These are phyloP conservation scores for Amanita exitialis DNA, from an alignment of 768 basidiomycete species.

Conservation along the genomic window DNA sequence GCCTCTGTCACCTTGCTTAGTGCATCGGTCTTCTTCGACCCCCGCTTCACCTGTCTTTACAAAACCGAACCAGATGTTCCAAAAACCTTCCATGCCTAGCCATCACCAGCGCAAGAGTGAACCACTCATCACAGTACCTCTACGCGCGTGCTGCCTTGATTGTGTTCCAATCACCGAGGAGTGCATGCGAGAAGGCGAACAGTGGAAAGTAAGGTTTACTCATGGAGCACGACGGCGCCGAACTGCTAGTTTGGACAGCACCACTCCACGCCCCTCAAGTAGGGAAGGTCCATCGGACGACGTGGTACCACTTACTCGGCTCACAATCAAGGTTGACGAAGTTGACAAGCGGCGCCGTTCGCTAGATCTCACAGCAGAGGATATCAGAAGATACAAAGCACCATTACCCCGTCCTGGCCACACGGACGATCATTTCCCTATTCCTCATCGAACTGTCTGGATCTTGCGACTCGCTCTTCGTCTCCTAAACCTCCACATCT, in stretches of 20 bases:
- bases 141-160: conserved; percentile 61
- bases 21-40: conserved; percentile 29
- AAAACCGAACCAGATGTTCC: conserved; percentile 8
- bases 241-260: conserved; percentile 29
- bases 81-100: conserved; percentile 24
- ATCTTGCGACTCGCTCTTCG: not conserved
- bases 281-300: not conserved
- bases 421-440: conserved; percentile 4
- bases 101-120: conserved; percentile 23
- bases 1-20: conserved; percentile 45
- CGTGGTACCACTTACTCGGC: not conserved
- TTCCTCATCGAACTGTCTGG: not conserved
- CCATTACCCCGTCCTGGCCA: conserved; percentile 7
- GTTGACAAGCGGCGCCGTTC: conserved; percentile 48
- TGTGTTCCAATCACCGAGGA: conserved; percentile 54
- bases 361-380: conserved; percentile 21
- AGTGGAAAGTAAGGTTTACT: conserved; percentile 57
- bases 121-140: conserved; percentile 44
- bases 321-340: conserved; percentile 49
- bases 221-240: conserved; percentile 52
- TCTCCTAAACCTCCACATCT: not conserved
- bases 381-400: conserved; percentile 7
- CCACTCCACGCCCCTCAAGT: conserved; percentile 2
- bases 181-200: conserved; percentile 39
- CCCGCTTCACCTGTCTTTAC: conserved; percentile 8